phyloP scores from a whole-genome alignment of 1,284 basidiomycete genomes.

The Mrakiaceae sp. region DNA sequence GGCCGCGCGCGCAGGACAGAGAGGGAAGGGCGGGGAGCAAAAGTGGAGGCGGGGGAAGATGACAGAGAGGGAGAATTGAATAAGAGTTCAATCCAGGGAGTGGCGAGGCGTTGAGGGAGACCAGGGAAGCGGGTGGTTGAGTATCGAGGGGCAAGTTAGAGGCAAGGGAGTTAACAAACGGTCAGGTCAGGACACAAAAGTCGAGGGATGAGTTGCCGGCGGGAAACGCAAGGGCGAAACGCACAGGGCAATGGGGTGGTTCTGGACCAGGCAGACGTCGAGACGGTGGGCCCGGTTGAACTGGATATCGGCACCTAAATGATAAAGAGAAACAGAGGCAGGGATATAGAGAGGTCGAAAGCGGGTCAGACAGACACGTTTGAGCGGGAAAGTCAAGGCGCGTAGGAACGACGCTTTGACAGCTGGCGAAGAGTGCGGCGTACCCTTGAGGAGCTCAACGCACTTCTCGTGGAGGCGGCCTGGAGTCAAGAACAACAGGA shows the following conservation, averaged over 20 bases:
- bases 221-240: slow-evolving; percentile 23
- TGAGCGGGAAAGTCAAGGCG: background rate
- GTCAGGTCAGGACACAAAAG: background rate
- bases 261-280: slow-evolving; percentile 84
- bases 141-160: too few relatives aligned
- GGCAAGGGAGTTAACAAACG: too few relatives aligned
- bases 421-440: slow-evolving; percentile 16
- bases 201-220: background rate
- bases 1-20: background rate
- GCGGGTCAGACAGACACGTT: background rate
- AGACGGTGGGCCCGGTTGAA: slow-evolving; percentile 80
- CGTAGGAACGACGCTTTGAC: background rate
- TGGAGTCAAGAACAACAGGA: slow-evolving; percentile 26
- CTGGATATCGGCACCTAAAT: slow-evolving; percentile 86
- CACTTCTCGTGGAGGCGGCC: slow-evolving; percentile 90
- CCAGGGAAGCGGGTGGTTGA: too few relatives aligned
- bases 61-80: too few relatives aligned
- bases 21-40: background rate
- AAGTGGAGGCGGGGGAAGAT: slow-evolving; percentile 10
- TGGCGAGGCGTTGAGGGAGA: too few relatives aligned
- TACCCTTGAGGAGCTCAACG: slow-evolving; percentile 68
- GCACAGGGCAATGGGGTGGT: slow-evolving; percentile 85
- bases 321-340: background rate
- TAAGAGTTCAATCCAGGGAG: too few relatives aligned
- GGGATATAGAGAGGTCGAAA: background rate